These are phyloP conservation scores for Penicillium frequentans DNA, from an alignment of 2,329 filamentous ascomycete genomes.

Conservation along the genomic window DNA sequence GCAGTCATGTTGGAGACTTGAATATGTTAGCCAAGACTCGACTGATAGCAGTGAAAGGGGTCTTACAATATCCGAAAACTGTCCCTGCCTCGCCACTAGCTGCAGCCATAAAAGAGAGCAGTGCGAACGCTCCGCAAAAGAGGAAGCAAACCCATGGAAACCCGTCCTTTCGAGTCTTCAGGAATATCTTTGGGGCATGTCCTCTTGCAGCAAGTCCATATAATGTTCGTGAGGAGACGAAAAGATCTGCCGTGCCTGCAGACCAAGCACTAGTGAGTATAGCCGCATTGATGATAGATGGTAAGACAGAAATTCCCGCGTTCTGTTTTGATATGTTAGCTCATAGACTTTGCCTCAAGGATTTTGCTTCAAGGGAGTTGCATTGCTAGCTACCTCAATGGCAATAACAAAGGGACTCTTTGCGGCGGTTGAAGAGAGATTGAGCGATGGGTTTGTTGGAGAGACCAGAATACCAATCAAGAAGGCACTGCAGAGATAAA, in stretches of 20 bases:
- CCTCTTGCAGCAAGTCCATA: constrained; percentile 9
- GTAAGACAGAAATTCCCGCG: constrained; percentile 6
- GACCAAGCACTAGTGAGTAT: constrained; percentile 13
- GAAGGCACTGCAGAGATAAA: constrained; percentile 12
- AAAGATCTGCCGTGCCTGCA: constrained; percentile 10
- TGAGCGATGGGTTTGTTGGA: constrained; percentile 16
- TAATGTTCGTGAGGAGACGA: constrained; percentile 8
- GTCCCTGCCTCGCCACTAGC: constrained; percentile 14
- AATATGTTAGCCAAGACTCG: neutral
- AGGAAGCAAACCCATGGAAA: constrained; percentile 17
- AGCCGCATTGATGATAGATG: constrained; percentile 12
- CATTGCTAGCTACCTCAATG: constrained; percentile 2
- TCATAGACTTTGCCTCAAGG: neutral
- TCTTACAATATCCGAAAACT: constrained; percentile 19
- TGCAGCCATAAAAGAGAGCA: constrained; percentile 20
- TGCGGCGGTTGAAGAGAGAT: constrained; percentile 9
- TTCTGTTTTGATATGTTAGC: neutral
- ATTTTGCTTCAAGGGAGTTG: neutral
- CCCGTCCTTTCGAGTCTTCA: constrained; percentile 16
- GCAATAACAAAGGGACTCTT: constrained; percentile 13
- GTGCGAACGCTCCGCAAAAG: constrained; percentile 14
- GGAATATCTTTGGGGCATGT: constrained; percentile 9
- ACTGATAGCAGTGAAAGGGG: neutral
- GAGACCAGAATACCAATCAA: constrained; percentile 16
- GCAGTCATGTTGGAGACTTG: constrained; percentile 20